Percentiles rank a stretch among this genome's conserved stretches.
These are phyloP conservation scores for Cryptococcus maquisensis DNA, from an alignment of 1,284 basidiomycete genomes.

Conservation along the genomic window DNA sequence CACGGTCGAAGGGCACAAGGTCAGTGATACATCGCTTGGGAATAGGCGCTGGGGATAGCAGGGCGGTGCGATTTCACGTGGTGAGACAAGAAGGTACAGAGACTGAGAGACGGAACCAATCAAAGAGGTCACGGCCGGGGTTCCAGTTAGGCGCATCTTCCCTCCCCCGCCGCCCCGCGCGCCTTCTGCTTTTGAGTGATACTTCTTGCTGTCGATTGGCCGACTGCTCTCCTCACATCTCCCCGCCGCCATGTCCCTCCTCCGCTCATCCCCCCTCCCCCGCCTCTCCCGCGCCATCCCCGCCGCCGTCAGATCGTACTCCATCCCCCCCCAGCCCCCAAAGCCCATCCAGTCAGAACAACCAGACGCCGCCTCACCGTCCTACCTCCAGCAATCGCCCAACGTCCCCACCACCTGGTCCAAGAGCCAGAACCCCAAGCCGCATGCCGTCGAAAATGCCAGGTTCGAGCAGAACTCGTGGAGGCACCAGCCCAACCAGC, in stretches of 20 bases:
- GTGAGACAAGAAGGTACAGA: no score
- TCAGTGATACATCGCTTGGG: no score
- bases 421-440: conserved; percentile 58
- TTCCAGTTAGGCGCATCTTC: background rate
- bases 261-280: background rate
- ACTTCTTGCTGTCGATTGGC: no score
- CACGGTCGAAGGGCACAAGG: no score
- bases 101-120: no score
- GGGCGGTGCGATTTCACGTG: no score
- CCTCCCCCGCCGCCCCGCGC: background rate
- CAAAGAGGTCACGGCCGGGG: no score
- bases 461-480: conserved; percentile 88
- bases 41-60: no score
- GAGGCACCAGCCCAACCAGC: conserved; percentile 81
- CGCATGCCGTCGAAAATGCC: conserved; percentile 32
- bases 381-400: conserved; percentile 61
- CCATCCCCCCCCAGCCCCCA: conserved; percentile 12
- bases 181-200: no score
- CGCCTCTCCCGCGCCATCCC: background rate
- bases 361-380: conserved; percentile 21
- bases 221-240: background rate
- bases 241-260: conserved; percentile 1
- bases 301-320: background rate
- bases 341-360: conserved; percentile 19
- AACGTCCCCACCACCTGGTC: conserved; percentile 75